phyloP scores from a whole-genome alignment of 441 rosid genomes.

The Gossypium aridum region DNA sequence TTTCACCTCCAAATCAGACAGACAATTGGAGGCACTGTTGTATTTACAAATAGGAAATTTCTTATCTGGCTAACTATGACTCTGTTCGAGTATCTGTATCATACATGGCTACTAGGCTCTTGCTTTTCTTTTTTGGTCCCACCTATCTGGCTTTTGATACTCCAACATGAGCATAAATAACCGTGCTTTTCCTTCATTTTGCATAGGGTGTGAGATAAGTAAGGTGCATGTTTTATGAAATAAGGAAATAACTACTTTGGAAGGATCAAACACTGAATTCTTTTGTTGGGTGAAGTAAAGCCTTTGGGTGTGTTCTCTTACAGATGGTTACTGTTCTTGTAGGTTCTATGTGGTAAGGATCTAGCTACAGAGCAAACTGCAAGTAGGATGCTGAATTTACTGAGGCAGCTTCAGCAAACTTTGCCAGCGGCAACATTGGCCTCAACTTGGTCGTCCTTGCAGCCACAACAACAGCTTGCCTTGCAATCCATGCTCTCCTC shows the following conservation, averaged over 20 bases:
- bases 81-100: neutral
- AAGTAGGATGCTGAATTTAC: constrained; percentile 65
- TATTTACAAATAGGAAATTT: neutral
- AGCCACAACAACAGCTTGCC: constrained; percentile 90
- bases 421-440: constrained; percentile 86
- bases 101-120: neutral
- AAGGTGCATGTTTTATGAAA: neutral
- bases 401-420: constrained; percentile 88
- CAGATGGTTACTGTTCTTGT: constrained; percentile 2
- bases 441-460: constrained; percentile 81
- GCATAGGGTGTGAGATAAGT: neutral
- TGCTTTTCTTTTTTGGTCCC: neutral
- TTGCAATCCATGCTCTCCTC: constrained; percentile 85
- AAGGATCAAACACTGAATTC: neutral
- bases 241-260: neutral
- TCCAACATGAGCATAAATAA: neutral
- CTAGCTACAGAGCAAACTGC: constrained; percentile 79
- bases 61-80: neutral
- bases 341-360: constrained; percentile 84
- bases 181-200: neutral
- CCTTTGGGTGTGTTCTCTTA: neutral
- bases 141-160: neutral
- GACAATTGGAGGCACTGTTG: neutral
- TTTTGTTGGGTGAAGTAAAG: neutral
- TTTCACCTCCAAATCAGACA: neutral